Base-by-base conservation (phyloP, 148 eudicot species). In the Persicaria tinctoria region DNA sequence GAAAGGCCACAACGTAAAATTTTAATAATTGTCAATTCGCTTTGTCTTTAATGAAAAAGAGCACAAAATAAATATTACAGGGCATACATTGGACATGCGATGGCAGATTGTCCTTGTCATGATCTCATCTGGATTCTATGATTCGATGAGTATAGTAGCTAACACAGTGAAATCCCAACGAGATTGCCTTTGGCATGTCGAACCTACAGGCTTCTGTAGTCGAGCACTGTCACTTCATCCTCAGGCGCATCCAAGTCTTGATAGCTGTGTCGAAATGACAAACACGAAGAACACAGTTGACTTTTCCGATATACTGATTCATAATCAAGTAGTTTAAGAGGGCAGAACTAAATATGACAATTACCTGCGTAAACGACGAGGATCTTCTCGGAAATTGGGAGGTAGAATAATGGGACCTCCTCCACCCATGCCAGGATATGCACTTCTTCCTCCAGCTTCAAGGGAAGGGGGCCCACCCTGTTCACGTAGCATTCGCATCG, bases 231-330 rank as follows among this genome's bases (percentile, higher is more conserved):
- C 63, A 95, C 99, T 82, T 95, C 99, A 71, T 92, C 97, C 62
- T 95, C 99, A 13, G 96, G 97, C 2, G 94, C 99, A 83, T 95
- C 99, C 79, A 95, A 89, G 75, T 92, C 99, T 78, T 92, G 85
- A 71, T 95, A 92, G 79, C 99, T 95, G 90, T 11, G 60, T 32
- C 41, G 41, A 32, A 32, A 32, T 32, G 41, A 32, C 41, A 32
- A 32, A 32, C 41, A 32, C 41, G 41, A 32, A 32, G 41, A 32
- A 32, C 41, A 32, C 41, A 32, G 41, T 1, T 32, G 41, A 32
- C 41, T 32, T 32, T 32, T 32, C 41, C 41, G 41, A 32, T 32
- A 32, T 32, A 32, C 41, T 32, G 41, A 32, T 32, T 32, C 41
- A 32, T 32, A 32, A 32, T 32, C 41, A 32, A 32, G 41, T 32